Conservation (phyloP, 176 grass and related monocot species). For the Triticum aestivum region DNA sequence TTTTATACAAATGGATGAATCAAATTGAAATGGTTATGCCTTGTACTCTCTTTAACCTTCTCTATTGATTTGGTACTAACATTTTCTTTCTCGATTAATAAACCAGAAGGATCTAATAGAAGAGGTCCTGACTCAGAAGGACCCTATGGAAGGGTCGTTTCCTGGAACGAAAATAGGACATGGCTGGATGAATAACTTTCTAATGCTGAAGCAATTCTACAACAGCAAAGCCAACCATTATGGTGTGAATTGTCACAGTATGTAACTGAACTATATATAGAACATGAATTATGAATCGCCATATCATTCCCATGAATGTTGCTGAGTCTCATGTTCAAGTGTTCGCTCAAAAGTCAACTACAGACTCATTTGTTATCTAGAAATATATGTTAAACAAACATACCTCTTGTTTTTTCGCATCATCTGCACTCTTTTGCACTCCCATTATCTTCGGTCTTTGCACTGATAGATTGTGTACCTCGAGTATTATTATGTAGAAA, state of each 20-base stretch:
- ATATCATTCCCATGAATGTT: neutral
- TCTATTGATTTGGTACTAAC: constrained; percentile 58
- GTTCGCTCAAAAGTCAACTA: neutral
- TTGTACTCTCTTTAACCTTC: constrained; percentile 50
- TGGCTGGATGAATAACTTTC: neutral
- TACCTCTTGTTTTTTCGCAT: constrained; percentile 27
- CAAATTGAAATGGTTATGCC: constrained; percentile 41
- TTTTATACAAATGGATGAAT: constrained; percentile 25
- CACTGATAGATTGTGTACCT: too few relatives aligned
- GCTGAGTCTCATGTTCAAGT: constrained; percentile 6
- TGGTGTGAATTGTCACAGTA: constrained; percentile 15
- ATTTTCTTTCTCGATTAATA: constrained; percentile 58
- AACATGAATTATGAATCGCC: constrained; percentile 6
- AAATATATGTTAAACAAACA: constrained; percentile 23
- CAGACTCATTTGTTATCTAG: neutral
- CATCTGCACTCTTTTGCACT: too few relatives aligned
- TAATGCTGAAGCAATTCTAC: neutral
- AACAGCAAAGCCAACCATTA: neutral
- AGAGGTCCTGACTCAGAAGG: constrained; percentile 16
- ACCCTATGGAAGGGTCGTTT: constrained; percentile 17
- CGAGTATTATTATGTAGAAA: too few relatives aligned
- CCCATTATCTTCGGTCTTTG: too few relatives aligned
- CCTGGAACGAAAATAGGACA: constrained; percentile 48
- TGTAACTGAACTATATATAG: neutral
- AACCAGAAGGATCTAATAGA: constrained; percentile 18